Conservation (phyloP, 139 green algal genomes). For the Chlorella sp. region DNA sequence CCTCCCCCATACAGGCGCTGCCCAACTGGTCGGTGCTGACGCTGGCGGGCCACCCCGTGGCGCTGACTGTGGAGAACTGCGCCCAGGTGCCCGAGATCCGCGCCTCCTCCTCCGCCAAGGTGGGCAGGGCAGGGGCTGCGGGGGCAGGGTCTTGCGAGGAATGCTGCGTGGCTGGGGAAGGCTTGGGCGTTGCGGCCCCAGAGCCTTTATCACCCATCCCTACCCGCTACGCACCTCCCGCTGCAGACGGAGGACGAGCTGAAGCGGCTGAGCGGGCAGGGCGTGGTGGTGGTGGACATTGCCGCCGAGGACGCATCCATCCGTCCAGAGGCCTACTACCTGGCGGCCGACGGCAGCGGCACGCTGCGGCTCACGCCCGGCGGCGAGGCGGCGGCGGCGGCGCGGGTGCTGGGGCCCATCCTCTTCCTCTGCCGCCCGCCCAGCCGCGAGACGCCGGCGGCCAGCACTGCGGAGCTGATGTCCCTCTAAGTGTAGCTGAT, state of each 20-base stretch:
- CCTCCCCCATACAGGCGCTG: conserved; percentile 53
- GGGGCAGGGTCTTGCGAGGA: neutral
- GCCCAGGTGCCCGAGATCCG: conserved; percentile 47
- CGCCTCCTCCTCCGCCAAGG: conserved; percentile 51
- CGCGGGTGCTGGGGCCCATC: conserved; percentile 48
- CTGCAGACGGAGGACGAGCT: conserved; percentile 67
- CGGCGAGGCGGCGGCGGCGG: conserved; percentile 1
- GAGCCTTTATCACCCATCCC: too few relatives aligned
- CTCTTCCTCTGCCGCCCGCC: conserved; percentile 76
- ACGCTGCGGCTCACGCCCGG: conserved; percentile 52
- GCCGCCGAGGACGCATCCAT: neutral
- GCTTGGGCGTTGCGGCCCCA: too few relatives aligned
- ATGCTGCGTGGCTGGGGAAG: too few relatives aligned
- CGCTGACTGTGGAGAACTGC: conserved; percentile 68
- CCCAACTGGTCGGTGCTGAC: conserved; percentile 77
- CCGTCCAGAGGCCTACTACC: conserved; percentile 53
- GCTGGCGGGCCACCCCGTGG: conserved; percentile 66
- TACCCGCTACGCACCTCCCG: too few relatives aligned
- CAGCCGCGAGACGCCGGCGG: conserved; percentile 11
- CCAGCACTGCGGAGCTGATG: conserved; percentile 44
- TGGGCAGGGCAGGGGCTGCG: neutral
- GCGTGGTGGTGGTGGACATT: conserved; percentile 73
- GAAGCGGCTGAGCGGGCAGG: conserved; percentile 60
- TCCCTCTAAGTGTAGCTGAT: conserved; percentile 8
- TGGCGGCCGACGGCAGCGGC: conserved; percentile 28